Percentiles rank a stretch among this genome's conserved stretches.
phyloP scores from a whole-genome alignment of 495 filamentous ascomycete species.

The Pyrenopolyporus hunteri region DNA sequence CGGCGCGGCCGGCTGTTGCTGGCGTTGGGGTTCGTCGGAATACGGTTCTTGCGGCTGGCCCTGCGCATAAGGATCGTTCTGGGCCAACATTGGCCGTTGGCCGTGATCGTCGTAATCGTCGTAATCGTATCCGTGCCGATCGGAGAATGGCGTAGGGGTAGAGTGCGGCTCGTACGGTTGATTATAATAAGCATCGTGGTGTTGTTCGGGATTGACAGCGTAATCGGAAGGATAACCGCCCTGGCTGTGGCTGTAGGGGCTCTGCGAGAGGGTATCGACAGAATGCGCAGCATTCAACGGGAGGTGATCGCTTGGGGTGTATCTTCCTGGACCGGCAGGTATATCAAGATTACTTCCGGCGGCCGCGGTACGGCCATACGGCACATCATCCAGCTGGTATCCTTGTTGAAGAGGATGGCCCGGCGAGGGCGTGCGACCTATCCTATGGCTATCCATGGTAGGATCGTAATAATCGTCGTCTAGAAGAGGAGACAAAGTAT shows the following conservation, averaged over 20 bases:
- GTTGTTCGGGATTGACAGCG: constrained; percentile 76
- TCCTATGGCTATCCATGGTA: constrained; percentile 59
- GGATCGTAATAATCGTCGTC: constrained; percentile 69
- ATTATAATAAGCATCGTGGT: constrained; percentile 86
- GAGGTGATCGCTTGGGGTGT: constrained; percentile 55
- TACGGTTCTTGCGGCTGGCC: constrained; percentile 52
- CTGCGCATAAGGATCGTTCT: constrained; percentile 51
- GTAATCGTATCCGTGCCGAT: constrained; percentile 61
- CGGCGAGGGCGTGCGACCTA: constrained; percentile 63
- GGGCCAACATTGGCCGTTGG: constrained; percentile 56
- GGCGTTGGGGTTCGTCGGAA: constrained; percentile 54
- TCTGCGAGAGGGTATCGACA: constrained; percentile 67
- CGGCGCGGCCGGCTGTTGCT: constrained; percentile 61
- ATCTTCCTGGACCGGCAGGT: constrained; percentile 62
- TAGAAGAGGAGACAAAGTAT: constrained; percentile 36
- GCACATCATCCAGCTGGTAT: constrained; percentile 75
- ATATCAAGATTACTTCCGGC: constrained; percentile 65
- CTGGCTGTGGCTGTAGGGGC: constrained; percentile 70
- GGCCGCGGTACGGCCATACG: constrained; percentile 54
- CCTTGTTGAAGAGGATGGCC: constrained; percentile 61
- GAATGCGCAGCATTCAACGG: constrained; percentile 66
- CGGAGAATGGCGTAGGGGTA: constrained; percentile 47
- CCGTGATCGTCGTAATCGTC: constrained; percentile 59
- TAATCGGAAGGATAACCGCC: constrained; percentile 73
- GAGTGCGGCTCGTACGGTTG: constrained; percentile 76